Conservation (phyloP, 1,139 yeast genomes). For the Blastobotrys capitulatus region DNA sequence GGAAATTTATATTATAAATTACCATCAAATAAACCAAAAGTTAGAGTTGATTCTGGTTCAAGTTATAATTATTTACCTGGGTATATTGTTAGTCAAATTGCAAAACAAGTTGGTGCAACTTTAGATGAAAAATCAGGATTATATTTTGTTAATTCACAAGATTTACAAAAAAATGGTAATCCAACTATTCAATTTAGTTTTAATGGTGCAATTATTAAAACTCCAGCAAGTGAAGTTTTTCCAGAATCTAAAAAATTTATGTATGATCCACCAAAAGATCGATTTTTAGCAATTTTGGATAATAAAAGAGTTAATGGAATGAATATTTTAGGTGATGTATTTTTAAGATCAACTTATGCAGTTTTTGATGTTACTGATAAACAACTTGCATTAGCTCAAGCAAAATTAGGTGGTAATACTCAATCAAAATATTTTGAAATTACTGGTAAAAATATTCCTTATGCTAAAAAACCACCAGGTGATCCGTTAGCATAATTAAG, state of each 20-base stretch:
- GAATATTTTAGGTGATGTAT: slow-evolving; percentile 58
- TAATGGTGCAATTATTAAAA: slow-evolving; percentile 26
- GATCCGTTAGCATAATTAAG: neutral
- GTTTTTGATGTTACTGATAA: slow-evolving; percentile 53
- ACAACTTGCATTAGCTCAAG: slow-evolving; percentile 22
- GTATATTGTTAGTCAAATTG: slow-evolving; percentile 14
- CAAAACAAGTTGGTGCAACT: slow-evolving; percentile 22
- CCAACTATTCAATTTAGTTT: slow-evolving; percentile 22
- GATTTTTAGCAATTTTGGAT: slow-evolving; percentile 19
- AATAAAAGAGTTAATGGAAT: slow-evolving; percentile 21
- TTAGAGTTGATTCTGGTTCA: slow-evolving; percentile 32
- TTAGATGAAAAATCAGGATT: slow-evolving; percentile 5
- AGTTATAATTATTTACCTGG: slow-evolving; percentile 27
- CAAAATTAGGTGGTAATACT: neutral
- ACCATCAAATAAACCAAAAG: slow-evolving; percentile 10
- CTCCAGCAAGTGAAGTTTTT: slow-evolving; percentile 25
- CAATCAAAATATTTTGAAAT: neutral
- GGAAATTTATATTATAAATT: slow-evolving; percentile 23
- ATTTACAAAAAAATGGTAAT: slow-evolving; percentile 14
- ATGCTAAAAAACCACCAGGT: neutral
- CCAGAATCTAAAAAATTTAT: slow-evolving; percentile 18
- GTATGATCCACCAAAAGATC: slow-evolving; percentile 1
- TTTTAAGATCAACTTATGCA: slow-evolving; percentile 66
- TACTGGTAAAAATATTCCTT: neutral
- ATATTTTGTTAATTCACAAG: slow-evolving; percentile 15